phyloP scores from a whole-genome alignment of 768 basidiomycete genomes.

The Tubosaeta sp. region DNA sequence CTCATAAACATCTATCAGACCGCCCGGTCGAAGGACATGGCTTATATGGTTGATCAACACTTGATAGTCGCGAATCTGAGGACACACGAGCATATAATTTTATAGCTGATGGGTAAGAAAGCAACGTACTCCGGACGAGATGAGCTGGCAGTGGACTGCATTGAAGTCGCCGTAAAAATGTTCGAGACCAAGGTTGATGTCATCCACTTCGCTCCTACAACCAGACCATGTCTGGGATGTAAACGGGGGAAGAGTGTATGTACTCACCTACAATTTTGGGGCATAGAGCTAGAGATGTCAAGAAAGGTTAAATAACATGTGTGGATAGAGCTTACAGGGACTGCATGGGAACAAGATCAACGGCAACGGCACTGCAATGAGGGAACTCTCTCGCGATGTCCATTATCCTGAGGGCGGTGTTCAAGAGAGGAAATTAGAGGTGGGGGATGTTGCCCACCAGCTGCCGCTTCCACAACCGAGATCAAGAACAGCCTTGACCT shows the following conservation, averaged over 20 bases:
- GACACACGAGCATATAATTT: conserved; percentile 11
- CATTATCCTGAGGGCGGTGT: conserved; percentile 53
- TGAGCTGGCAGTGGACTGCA: conserved; percentile 67
- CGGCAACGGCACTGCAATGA: conserved; percentile 61
- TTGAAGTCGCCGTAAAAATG: conserved; percentile 79
- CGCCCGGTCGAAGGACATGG: conserved; percentile 64
- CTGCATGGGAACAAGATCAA: conserved; percentile 81
- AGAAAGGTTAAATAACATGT: conserved; percentile 9
- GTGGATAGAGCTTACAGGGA: conserved; percentile 43
- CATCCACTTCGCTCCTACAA: conserved; percentile 74
- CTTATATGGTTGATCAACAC: conserved; percentile 62
- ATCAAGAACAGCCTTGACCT: conserved; percentile 63
- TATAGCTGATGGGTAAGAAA: conserved; percentile 7
- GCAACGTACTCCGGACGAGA: conserved; percentile 66
- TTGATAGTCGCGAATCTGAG: conserved; percentile 65
- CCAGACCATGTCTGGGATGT: conserved; percentile 3
- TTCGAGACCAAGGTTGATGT: conserved; percentile 79
- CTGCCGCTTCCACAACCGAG: conserved; percentile 77
- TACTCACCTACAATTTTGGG: conserved; percentile 61
- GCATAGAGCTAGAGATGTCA: conserved; percentile 50
- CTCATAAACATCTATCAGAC: conserved; percentile 63
- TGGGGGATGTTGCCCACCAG: conserved; percentile 44
- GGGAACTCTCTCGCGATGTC: conserved; percentile 73
- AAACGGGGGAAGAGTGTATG: conserved; percentile 2
- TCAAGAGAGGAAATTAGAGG: conserved; percentile 3